Evolutionary conservation across 495 filamentous ascomycete genomes (phyloP), one percentile per base, ranked within the genome.

Genomic region (Astrothelium subdiscretum): DNA sequence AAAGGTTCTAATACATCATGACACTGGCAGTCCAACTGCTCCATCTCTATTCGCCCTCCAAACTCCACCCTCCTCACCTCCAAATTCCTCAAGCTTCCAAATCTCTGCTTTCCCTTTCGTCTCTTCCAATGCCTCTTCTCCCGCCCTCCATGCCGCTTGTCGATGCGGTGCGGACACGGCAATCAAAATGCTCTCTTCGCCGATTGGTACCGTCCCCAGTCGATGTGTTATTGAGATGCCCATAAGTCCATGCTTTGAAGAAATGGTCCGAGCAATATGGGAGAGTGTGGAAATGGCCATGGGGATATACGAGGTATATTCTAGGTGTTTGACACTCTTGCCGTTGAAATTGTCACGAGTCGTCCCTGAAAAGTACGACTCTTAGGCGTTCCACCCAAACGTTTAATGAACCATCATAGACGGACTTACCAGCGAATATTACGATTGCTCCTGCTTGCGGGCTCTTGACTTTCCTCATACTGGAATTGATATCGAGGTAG

Each of bases 51-150:
- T 97, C 63, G 88, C 90, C 78, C 92, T 86, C 92, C 92, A 97
- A 59, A 95, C 84, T 13, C 78, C 82, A 59, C 89, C 90, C 62
- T 83, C 85, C 59, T 74, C 75, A 12, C 80, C 86, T 22, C 73
- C 83, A 82, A 97, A 97, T 69, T 89, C 87, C 79, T 98, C 94
- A 70, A 82, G 77, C 77, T 98, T 98, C 94, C 94, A 98, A 57
- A 98, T 86, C 81, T 98, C 94, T 43, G 88, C 88, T 63, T 79
- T 81, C 68, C 81, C 83, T 77, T 98, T 98, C 68, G 87, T 90
- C 69, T 79, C 76, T 80, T 97, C 92, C 66, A 98, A 75, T 42
- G 90, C 86, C 76, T 92, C 90, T 78, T 97, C 92, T 0, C 90
- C 94, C 0, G 85, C 95, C 66, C 77, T 76, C 92, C 92, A 98